Evolutionary conservation across 495 filamentous ascomycete genomes (phyloP).

Genomic region (Talaromyces proteolyticus): DNA sequence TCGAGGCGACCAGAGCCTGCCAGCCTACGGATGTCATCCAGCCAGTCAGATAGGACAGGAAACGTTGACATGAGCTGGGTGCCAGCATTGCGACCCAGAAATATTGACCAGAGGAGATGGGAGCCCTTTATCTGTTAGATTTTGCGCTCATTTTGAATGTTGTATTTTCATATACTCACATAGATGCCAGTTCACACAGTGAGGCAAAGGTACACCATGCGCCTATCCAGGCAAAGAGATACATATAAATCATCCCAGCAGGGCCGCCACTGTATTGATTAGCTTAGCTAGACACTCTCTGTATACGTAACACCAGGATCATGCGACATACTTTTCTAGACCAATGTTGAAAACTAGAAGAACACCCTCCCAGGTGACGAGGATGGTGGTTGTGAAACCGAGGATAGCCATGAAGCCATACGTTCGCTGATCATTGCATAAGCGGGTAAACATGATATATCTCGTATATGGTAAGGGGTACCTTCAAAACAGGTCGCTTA

Average conservation of each 20-base stretch:
- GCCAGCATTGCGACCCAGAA: conserved; percentile 39
- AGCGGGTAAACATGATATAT: background rate
- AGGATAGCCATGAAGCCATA: conserved; percentile 44
- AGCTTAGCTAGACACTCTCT: background rate
- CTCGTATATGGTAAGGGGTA: conserved; percentile 4
- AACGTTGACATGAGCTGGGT: conserved; percentile 24
- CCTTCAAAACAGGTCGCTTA: conserved; percentile 46
- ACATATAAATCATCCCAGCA: conserved; percentile 44
- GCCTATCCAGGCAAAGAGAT: conserved; percentile 43
- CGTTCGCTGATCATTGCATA: conserved; percentile 25
- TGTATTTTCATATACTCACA: conserved; percentile 9
- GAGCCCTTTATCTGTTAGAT: conserved; percentile 8
- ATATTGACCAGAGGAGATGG: conserved; percentile 34
- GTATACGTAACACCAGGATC: background rate
- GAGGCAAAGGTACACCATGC: conserved; percentile 29
- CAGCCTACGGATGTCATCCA: background rate
- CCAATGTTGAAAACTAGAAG: conserved; percentile 10
- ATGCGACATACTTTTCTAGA: background rate
- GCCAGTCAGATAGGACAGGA: conserved; percentile 36
- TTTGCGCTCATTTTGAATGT: conserved; percentile 4
- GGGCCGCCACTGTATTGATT: conserved; percentile 42
- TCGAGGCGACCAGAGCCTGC: background rate
- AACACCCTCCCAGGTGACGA: conserved; percentile 45
- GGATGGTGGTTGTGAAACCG: conserved; percentile 43
- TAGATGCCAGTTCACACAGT: conserved; percentile 14